phyloP scores from a whole-genome alignment of 805 yeast species.

The Myxozyma udenii region DNA sequence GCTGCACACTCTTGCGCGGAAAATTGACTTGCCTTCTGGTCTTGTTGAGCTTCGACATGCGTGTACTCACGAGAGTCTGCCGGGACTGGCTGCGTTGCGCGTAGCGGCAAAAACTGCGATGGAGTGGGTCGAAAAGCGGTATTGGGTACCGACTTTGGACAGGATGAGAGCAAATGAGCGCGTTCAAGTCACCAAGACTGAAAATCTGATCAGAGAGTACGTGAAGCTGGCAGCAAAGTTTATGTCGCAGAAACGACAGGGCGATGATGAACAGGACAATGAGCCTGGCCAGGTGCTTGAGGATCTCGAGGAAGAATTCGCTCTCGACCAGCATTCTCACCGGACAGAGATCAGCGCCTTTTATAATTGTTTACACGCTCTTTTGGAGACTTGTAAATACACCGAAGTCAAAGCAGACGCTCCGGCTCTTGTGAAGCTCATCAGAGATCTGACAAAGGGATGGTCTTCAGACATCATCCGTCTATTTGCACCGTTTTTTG shows the following conservation, averaged over 20 bases:
- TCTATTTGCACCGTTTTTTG: too few species aligned
- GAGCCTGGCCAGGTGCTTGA: background rate
- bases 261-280: background rate
- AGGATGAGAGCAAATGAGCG: background rate
- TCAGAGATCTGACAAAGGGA: too few species aligned
- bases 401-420: too few species aligned
- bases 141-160: slow-evolving; percentile 52
- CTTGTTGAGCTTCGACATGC: slow-evolving; percentile 89
- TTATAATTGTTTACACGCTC: too few species aligned
- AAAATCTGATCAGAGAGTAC: background rate
- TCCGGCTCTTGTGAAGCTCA: too few species aligned
- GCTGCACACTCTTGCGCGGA: slow-evolving; percentile 66
- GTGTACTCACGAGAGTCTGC: slow-evolving; percentile 86
- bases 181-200: background rate
- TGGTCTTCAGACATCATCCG: too few species aligned
- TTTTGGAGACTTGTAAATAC: too few species aligned
- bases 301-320: background rate
- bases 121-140: slow-evolving; percentile 68
- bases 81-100: slow-evolving; percentile 66
- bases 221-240: background rate
- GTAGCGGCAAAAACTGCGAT: slow-evolving; percentile 59
- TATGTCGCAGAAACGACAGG: too few species aligned
- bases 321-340: too few species aligned
- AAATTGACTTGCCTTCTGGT: slow-evolving; percentile 64
- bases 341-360: too few species aligned